Evolutionary conservation across 2,329 filamentous ascomycete species (phyloP), one percentile per base, ranked within the genome.

Genomic region (Orbilia quercus): DNA sequence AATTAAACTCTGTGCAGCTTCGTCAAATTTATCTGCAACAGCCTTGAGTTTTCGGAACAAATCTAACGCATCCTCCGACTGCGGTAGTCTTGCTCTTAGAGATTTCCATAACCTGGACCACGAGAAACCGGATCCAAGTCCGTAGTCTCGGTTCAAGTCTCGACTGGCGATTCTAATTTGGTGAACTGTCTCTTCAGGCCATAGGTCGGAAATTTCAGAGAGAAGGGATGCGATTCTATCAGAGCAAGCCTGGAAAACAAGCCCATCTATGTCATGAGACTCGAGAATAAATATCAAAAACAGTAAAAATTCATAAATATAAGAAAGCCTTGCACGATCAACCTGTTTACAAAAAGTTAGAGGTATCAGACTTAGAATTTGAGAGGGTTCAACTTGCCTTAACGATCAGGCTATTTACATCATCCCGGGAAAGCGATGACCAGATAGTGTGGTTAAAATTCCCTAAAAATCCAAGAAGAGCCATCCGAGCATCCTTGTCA

Each of bases 211-310:
- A 7, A 60, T 44, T 1, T 47, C 14, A n/a, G 42, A 66, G 2
- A 73, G 48, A 12, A 73, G 57, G 7, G 7, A 34, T 5, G 28
- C 20, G 23, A 73, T 62, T 57, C 34, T 62, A n/a, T 73, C 60
- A 45, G 60, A 65, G 48, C 47, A 73, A n/a, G 69, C 69, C n/a
- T 73, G 69, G 22, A 73, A 73, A 25, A 53, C 25, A 2, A 73
- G 48, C 7, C 69, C 69, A 28, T 73, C 60, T 20, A 66, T 22
- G 1, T 57, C 54, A 16, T 22, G 60, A 2, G 38, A 18, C 7
- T 50, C 16, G 11, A 73, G 34, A 16, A 65, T 44, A 48, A 73
- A 73, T 5, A n/a, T 18, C 2, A 73, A 18, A 34, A 66, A 66
- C 6, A 73, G 38, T 2, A 73, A 36, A 5, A 62, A 40, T 31